Conservation (phyloP, 257 asterid species). For the Prunella vulgaris region DNA sequence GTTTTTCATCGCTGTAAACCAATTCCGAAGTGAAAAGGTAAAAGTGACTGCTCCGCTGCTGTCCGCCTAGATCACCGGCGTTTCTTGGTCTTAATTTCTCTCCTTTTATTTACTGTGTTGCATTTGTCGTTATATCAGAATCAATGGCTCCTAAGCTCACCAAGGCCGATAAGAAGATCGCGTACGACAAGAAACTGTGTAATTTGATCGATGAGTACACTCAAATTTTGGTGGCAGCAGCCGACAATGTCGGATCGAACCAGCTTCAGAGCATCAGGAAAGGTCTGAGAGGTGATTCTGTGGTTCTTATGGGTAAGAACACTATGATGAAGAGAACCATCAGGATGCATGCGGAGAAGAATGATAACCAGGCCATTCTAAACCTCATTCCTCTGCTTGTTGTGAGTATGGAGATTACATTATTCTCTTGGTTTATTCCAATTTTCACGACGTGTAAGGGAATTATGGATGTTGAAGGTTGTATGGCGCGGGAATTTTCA, state of each 20-base stretch:
- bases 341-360: slow-evolving; percentile 70
- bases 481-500: neutral
- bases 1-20: neutral
- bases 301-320: slow-evolving; percentile 87
- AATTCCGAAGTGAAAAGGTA: slow-evolving; percentile 35
- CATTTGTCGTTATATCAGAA: neutral
- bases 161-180: slow-evolving; percentile 76
- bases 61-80: slow-evolving; percentile 66
- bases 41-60: slow-evolving; percentile 56
- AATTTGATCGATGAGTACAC: slow-evolving; percentile 64
- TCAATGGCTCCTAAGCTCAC: slow-evolving; percentile 56
- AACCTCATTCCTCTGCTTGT: slow-evolving; percentile 79
- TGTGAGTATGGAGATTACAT: slow-evolving; percentile 28
- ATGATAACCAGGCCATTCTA: slow-evolving; percentile 61
- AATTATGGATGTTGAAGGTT: neutral
- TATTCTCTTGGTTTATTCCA: neutral
- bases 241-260: slow-evolving; percentile 84
- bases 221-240: slow-evolving; percentile 65
- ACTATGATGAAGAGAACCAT: slow-evolving; percentile 89
- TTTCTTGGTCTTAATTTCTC: slow-evolving; percentile 76
- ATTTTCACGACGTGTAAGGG: neutral
- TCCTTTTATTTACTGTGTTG: slow-evolving; percentile 21
- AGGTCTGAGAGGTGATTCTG: slow-evolving; percentile 79
- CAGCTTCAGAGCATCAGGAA: slow-evolving; percentile 75
- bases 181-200: slow-evolving; percentile 70